Percentiles rank a stretch among this genome's conserved stretches.
Conservation (phyloP, 495 filamentous ascomycete species). For the Xylaria cubensis region DNA sequence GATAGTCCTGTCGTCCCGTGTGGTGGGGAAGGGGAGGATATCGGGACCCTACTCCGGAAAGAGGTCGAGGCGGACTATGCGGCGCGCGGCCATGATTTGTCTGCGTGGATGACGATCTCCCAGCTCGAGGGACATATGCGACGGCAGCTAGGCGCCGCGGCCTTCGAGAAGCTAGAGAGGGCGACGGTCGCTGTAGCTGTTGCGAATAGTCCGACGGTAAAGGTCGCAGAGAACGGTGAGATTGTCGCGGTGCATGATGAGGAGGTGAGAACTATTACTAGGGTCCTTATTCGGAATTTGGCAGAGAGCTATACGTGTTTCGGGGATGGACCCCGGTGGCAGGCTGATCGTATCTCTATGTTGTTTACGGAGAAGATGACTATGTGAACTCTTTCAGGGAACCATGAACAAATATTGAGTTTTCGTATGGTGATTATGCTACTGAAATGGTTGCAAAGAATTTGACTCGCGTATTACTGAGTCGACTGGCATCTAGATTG, state of each 20-base stretch:
- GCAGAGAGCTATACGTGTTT: conserved; percentile 26
- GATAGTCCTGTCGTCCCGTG: conserved; percentile 6
- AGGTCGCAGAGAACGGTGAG: not conserved
- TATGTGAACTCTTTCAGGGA: not conserved
- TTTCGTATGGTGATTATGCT: not conserved
- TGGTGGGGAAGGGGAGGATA: conserved; percentile 2
- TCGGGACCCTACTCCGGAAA: conserved; percentile 13
- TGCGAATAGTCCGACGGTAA: not conserved
- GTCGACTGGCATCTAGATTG: not conserved
- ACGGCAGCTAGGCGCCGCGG: conserved; percentile 24
- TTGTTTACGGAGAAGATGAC: conserved; percentile 15
- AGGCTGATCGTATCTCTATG: not conserved
- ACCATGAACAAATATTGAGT: not conserved
- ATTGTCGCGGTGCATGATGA: not conserved
- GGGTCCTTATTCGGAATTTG: conserved; percentile 16
- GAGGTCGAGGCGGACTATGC: conserved; percentile 27
- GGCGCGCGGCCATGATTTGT: conserved; percentile 24
- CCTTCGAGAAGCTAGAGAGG: conserved; percentile 28
- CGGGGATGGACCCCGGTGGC: conserved; percentile 25
- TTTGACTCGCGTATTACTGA: no score
- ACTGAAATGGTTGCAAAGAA: not conserved
- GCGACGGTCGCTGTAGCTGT: not conserved
- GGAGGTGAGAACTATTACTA: conserved; percentile 4
- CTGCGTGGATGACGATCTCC: conserved; percentile 28
- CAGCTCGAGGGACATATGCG: conserved; percentile 33